phyloP scores from a whole-genome alignment of 169 alveolate species.

The Sarcocystis neurona region DNA sequence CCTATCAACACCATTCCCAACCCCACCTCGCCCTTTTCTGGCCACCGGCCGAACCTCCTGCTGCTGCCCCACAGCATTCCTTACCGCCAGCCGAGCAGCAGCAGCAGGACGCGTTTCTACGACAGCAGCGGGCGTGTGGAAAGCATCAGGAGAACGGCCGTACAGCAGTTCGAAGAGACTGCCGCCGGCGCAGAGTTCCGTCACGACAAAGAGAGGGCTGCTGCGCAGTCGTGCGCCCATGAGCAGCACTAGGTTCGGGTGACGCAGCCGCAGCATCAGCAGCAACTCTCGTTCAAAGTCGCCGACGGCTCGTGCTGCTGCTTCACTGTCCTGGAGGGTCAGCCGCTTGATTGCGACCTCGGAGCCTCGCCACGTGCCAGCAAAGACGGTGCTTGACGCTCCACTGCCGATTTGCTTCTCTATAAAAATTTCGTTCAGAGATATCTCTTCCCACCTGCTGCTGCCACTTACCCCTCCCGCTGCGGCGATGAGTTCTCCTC shows the following conservation, averaged over 20 bases:
- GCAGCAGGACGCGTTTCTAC: constrained; percentile 41
- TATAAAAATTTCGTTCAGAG: not conserved
- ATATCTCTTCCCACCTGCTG: no score
- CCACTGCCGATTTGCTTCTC: constrained; percentile 60
- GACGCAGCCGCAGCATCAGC: constrained; percentile 77
- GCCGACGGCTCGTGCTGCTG: not conserved
- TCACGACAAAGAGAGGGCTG: constrained; percentile 73
- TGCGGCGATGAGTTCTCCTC: constrained; percentile 5
- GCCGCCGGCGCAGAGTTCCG: constrained; percentile 88
- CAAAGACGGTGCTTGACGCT: constrained; percentile 58
- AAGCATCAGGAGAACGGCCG: constrained; percentile 54
- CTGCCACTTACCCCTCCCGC: no score
- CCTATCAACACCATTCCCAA: no score
- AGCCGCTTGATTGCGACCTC: constrained; percentile 66
- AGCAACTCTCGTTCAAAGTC: constrained; percentile 48
- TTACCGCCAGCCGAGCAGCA: constrained; percentile 18
- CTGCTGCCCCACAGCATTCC: not conserved
- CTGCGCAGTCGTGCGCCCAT: constrained; percentile 51
- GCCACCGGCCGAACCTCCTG: constrained; percentile 17
- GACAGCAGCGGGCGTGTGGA: no score
- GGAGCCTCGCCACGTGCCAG: constrained; percentile 67
- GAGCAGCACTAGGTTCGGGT: constrained; percentile 81
- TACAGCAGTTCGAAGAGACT: constrained; percentile 80
- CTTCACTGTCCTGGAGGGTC: not conserved
- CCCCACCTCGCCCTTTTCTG: no score